Percentiles rank a stretch among this genome's conserved stretches.
These are phyloP conservation scores for Boletus tylopilopsis DNA, from an alignment of 768 basidiomycete species.

Conservation along the genomic window DNA sequence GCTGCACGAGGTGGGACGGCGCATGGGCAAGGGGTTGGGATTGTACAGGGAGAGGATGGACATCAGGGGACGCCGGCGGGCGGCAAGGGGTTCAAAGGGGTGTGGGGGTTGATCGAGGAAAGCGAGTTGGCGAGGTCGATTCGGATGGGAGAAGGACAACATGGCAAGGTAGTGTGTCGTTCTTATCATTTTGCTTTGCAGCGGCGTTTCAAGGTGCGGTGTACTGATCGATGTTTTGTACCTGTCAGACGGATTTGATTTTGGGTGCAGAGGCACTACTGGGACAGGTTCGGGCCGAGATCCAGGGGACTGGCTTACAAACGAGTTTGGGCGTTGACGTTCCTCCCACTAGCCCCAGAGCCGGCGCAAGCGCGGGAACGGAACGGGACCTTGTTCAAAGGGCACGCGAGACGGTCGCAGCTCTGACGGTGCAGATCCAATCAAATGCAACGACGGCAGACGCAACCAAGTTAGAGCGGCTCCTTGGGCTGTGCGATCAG, in stretches of 20 bases:
- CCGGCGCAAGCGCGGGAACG: background rate
- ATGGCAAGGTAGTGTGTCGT: slow-evolving; percentile 42
- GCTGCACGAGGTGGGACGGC: slow-evolving; percentile 3
- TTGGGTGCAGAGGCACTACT: slow-evolving; percentile 42
- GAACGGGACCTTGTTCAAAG: slow-evolving; percentile 42
- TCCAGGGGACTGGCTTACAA: background rate
- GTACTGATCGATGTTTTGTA: background rate
- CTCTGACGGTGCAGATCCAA: slow-evolving; percentile 52
- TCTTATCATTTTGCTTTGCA: slow-evolving; percentile 3
- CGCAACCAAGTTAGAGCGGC: slow-evolving; percentile 57
- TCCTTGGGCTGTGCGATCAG: slow-evolving; percentile 70
- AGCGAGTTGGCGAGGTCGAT: slow-evolving; percentile 77
- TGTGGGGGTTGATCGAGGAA: slow-evolving; percentile 85
- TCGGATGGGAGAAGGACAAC: slow-evolving; percentile 38
- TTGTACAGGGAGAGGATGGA: slow-evolving; percentile 10
- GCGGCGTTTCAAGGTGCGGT: background rate
- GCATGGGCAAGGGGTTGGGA: background rate
- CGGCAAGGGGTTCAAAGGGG: slow-evolving; percentile 61
- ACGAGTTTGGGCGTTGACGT: background rate
- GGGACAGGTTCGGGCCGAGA: slow-evolving; percentile 32
- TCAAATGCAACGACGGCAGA: slow-evolving; percentile 41
- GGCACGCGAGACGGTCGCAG: slow-evolving; percentile 49
- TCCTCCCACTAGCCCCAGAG: too few relatives aligned
- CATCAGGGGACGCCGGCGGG: slow-evolving; percentile 29
- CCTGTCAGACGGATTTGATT: slow-evolving; percentile 6